phyloP scores from a whole-genome alignment of 1,139 yeast species.

The Blastobotrys malaysiensis region DNA sequence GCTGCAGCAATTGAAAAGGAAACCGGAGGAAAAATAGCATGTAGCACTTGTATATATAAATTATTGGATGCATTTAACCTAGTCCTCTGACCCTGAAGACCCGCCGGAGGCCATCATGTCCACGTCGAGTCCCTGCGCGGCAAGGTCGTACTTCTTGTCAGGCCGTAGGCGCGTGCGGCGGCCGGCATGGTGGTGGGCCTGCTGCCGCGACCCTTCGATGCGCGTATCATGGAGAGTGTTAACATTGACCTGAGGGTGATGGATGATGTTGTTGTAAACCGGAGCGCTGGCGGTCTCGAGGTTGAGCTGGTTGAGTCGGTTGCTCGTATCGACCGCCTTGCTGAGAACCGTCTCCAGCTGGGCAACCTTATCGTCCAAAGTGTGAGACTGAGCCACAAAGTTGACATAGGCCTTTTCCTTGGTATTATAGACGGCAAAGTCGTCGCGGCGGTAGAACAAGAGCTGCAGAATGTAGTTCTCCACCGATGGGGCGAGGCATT shows the following conservation, averaged over 20 bases:
- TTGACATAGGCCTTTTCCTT: background rate
- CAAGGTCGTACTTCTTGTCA: background rate
- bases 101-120: background rate
- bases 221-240: background rate
- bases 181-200: background rate
- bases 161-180: background rate
- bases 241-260: background rate
- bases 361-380: background rate
- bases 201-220: background rate
- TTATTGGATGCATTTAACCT: background rate
- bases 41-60: background rate
- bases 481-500: background rate
- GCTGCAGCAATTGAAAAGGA: constrained; percentile 13
- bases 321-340: background rate
- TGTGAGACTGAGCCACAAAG: background rate
- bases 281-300: background rate
- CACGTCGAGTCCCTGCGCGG: background rate
- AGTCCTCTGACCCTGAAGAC: background rate
- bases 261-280: background rate
- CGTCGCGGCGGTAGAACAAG: background rate
- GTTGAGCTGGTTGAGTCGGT: background rate
- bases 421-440: background rate
- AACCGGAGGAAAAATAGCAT: background rate
- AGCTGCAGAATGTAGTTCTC: background rate
- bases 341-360: background rate